These are phyloP conservation scores for Trypanosoma avium DNA, from an alignment of 208 protist species.

Conservation along the genomic window DNA sequence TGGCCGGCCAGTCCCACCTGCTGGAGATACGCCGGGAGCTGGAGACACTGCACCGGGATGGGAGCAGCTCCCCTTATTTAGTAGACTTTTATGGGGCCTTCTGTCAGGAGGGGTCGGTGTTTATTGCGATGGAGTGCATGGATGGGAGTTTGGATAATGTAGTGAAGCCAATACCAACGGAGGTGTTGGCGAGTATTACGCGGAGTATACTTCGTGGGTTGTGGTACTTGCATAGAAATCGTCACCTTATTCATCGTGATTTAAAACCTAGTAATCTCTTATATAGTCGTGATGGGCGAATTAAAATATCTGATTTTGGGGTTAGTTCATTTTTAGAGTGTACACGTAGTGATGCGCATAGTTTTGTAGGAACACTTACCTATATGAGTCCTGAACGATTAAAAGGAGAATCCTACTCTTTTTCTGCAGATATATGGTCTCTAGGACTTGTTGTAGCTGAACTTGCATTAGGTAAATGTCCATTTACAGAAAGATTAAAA, in stretches of 20 bases:
- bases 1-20: conserved; percentile 68
- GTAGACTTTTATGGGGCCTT: conserved; percentile 91
- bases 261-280: conserved; percentile 98
- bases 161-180: conserved; percentile 45
- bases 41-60: conserved; percentile 71
- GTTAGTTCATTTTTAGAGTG: conserved; percentile 88
- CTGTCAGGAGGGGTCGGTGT: conserved; percentile 82
- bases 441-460: conserved; percentile 91
- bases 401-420: conserved; percentile 88
- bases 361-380: conserved; percentile 92
- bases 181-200: conserved; percentile 64
- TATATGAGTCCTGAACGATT: conserved; percentile 95
- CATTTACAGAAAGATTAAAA: conserved; percentile 55
- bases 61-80: conserved; percentile 41
- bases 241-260: conserved; percentile 95
- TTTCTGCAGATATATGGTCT: conserved; percentile 92
- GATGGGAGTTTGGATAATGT: conserved; percentile 86
- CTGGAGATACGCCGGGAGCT: conserved; percentile 83
- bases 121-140: conserved; percentile 91
- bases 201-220: conserved; percentile 84
- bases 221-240: conserved; percentile 83
- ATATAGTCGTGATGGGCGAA: conserved; percentile 75
- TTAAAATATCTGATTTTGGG: conserved; percentile 96
- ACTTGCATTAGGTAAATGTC: conserved; percentile 79
- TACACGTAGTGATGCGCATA: conserved; percentile 80